Evolutionary conservation across 2,329 filamentous ascomycete genomes (phyloP), one percentile per base, ranked within the genome.

Genomic region (Ophiostoma tasmaniense): DNA sequence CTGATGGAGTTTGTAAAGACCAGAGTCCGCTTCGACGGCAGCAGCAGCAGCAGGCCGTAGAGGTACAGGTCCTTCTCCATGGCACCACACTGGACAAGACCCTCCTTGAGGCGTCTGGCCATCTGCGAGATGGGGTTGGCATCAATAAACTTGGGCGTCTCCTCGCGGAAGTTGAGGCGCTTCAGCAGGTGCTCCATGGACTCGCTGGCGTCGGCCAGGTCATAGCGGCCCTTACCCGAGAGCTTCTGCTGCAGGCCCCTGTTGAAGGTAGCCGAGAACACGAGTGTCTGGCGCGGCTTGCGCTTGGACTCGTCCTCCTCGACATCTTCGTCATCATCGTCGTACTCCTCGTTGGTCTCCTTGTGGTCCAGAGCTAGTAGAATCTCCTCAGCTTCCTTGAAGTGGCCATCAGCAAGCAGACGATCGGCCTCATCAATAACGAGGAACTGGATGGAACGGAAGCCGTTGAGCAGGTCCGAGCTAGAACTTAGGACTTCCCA

Each of bases 1-100:
- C 91, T 91, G 77, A 99, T 97, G 62, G 93, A 97, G 80, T 99
- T 99, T 35, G 93, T 93, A 78, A 99, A 99, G 65, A 99, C 88
- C 2, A 99, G 83, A 0, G 92, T 93, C 39, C 93, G 90, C 50
- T 89, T 86, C 65, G 89, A 89, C 1, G 91, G 89, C 76, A 97
- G 90, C 69, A 96, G 87, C 2, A 97, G 84, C 0, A 98, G 84
- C 10, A 97, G 83, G 0, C 93, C 86, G 79, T 99, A 99, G 55
- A 98, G 88, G 73, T 94, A 98, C 11, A 99, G 87, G 78, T 99
- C 95, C 84, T 99, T 99, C 77, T 99, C 95, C 79, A 93, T 93
- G 6, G 92, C 92, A 52, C 87, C 90, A 75, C 95, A 99, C 79
- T 98, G 93, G 37, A 99, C 87, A 55, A 99, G 84, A 0, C 93